Evolutionary conservation across 2,329 filamentous ascomycete genomes (phyloP).

Genomic region (Exophiala alcalophila): DNA sequence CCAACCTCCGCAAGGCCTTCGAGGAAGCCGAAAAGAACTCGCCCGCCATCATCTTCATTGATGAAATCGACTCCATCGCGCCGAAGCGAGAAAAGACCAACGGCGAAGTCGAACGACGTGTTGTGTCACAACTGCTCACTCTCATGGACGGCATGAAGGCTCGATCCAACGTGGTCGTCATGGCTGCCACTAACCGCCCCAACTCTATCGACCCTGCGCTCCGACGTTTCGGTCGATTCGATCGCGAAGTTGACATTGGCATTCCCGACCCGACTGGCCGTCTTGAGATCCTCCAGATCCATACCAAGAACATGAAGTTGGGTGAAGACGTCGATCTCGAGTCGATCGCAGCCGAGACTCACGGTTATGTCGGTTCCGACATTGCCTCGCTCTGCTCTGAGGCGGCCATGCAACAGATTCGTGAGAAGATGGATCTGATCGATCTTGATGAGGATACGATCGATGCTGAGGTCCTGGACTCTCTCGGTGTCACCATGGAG

Average conservation of each 20-base stretch:
- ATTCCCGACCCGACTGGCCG: slow-evolving; percentile 97
- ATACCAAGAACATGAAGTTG: slow-evolving; percentile 99
- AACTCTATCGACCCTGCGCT: slow-evolving; percentile 98
- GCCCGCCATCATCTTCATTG: slow-evolving; percentile 98
- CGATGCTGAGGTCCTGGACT: slow-evolving; percentile 96
- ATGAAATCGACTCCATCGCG: slow-evolving; percentile 98
- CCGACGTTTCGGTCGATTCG: slow-evolving; percentile 96
- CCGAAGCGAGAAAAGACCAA: slow-evolving; percentile 99
- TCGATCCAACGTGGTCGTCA: slow-evolving; percentile 95
- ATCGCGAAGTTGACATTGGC: slow-evolving; percentile 97
- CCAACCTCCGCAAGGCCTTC: slow-evolving; percentile 97
- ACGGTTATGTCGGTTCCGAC: slow-evolving; percentile 99
- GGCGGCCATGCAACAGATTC: slow-evolving; percentile 99
- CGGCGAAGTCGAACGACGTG: slow-evolving; percentile 96
- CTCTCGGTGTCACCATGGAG: slow-evolving; percentile 97
- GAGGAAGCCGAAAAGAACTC: slow-evolving; percentile 99
- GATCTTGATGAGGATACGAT: slow-evolving; percentile 99
- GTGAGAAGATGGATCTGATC: slow-evolving; percentile 99
- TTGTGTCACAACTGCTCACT: slow-evolving; percentile 92
- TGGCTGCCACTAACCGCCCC: slow-evolving; percentile 97
- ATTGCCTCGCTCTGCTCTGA: slow-evolving; percentile 97
- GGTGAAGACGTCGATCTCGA: slow-evolving; percentile 94
- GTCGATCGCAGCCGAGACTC: slow-evolving; percentile 93
- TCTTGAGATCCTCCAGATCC: slow-evolving; percentile 97
- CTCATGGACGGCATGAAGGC: slow-evolving; percentile 99